Evolutionary conservation across 225 moss, liverwort and hornwort species (phyloP).

Genomic region (Anthoceros angustus): DNA sequence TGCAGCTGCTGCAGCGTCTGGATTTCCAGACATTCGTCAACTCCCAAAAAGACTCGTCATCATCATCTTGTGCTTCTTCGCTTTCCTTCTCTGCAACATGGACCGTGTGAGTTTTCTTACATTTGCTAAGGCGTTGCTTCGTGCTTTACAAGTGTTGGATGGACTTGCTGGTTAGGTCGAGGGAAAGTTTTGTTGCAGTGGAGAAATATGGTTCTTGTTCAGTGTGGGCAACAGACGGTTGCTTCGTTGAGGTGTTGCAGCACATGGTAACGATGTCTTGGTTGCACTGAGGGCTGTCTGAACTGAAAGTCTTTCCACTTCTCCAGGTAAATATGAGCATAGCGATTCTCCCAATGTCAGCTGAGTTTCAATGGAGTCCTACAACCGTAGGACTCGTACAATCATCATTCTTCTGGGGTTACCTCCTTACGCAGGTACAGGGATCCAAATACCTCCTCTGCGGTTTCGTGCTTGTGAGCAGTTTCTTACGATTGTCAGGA

Average conservation of each 20-base stretch:
- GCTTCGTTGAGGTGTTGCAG: not conserved
- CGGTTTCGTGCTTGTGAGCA: no score
- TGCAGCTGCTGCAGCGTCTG: slow-evolving; percentile 19
- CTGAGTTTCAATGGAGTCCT: slow-evolving; percentile 75
- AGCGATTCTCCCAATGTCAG: slow-evolving; percentile 84
- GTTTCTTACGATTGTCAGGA: no score
- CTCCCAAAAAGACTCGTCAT: slow-evolving; percentile 77
- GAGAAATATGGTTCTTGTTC: not conserved
- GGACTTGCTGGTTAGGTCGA: not conserved
- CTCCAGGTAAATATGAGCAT: slow-evolving; percentile 96
- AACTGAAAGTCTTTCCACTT: not conserved
- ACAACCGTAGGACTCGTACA: slow-evolving; percentile 86
- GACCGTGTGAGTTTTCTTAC: slow-evolving; percentile 45
- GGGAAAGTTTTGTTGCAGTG: not conserved
- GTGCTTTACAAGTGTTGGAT: not conserved
- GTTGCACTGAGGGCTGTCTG: not conserved
- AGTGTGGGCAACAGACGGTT: not conserved
- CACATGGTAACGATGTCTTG: not conserved
- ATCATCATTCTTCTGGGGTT: slow-evolving; percentile 99
- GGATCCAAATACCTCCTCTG: not conserved
- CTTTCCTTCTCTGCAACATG: slow-evolving; percentile 99
- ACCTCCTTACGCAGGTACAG: slow-evolving; percentile 85
- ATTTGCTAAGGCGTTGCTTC: not conserved
- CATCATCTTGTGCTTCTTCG: slow-evolving; percentile 69
- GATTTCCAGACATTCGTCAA: not conserved